Evolutionary conservation across 169 alveolate genomes (phyloP), one percentile per base, ranked within the genome.

Genomic region (Babesia ovata): DNA sequence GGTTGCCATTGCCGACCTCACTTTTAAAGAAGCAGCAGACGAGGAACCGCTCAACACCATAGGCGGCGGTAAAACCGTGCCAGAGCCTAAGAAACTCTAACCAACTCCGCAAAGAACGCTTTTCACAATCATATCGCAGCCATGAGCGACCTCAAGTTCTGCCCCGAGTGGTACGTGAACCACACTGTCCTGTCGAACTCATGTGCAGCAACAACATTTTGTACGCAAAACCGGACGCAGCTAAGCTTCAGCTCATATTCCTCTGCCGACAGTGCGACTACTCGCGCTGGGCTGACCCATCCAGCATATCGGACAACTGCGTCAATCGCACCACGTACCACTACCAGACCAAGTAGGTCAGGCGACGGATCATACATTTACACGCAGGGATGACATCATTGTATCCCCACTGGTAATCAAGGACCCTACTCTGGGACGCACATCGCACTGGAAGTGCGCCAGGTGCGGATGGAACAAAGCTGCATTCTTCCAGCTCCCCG

Each of bases 341-440:
- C 73, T 82, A 44, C 75, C 79, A 66, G 54, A 69, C 92, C 16
- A 85, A 82, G 94, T 88, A 26, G 13, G 91, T 79, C 28, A 28
- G 11, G 11, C 42, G 33, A 6, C 3, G 11, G 0, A n/a, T 26
- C 4, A 10, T 13, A 0, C 44, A 21, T n/a, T 28, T 16, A 9
- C 48, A 39, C 56, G n/a, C 75, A 92, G 95, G 59, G 97, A 94
- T 60, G 96, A 94, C 71, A 86, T 94, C 39, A 75, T 88, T 49
- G 91, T 94, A 24, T 88, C 94, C 52, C 93, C 94, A 16, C 94
- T 86, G 49, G 76, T 94, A 39, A 83, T 87, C 54, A 92, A 94
- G 70, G 97, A 94, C 72, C 97, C 97, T 17, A 92, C 97, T 7
- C 86, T 94, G 39, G 97, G 97, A 16, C 90, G 97, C 19, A 93